A percentile compares a stretch with the other conserved stretches of the same genome.
phyloP scores from a whole-genome alignment of 208 protist genomes.

The Zelonia costaricensis region DNA sequence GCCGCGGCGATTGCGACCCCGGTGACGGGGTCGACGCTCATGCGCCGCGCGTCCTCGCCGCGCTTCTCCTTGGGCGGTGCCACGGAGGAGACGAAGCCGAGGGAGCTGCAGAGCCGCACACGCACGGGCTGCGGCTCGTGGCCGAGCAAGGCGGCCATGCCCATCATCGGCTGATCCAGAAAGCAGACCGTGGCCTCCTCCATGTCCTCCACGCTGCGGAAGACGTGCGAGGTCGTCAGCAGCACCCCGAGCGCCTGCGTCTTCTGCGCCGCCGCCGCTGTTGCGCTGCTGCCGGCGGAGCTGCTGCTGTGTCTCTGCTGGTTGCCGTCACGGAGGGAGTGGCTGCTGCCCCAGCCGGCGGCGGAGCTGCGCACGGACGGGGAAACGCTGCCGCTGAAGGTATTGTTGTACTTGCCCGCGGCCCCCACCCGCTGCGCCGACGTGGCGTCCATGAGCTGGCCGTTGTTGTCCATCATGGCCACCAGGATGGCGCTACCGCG shows the following conservation, averaged over 20 bases:
- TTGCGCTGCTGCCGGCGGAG: background rate
- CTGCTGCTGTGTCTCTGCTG: background rate
- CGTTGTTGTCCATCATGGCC: constrained; percentile 26
- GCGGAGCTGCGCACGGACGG: background rate
- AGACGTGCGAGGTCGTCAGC: constrained; percentile 78
- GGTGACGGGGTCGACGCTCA: background rate
- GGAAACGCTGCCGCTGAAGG: background rate
- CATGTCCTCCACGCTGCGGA: constrained; percentile 38
- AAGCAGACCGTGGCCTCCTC: constrained; percentile 49
- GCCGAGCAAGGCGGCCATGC: constrained; percentile 51
- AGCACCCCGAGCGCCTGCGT: constrained; percentile 42
- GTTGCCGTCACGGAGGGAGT: background rate
- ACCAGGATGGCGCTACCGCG: constrained; percentile 76
- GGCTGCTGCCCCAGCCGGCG: background rate
- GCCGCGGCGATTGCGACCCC: background rate
- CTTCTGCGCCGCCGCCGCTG: constrained; percentile 1
- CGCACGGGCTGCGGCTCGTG: constrained; percentile 45
- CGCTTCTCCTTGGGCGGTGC: constrained; percentile 13
- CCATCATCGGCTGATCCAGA: constrained; percentile 75
- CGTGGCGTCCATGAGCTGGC: constrained; percentile 14
- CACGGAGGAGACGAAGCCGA: constrained; percentile 61
- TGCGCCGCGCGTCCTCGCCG: constrained; percentile 4
- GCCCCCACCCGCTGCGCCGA: background rate
- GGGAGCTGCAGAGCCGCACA: constrained; percentile 50
- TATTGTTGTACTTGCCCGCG: background rate